Evolutionary conservation across 257 asterid genomes (phyloP).

Genomic region (Mentha longifolia): DNA sequence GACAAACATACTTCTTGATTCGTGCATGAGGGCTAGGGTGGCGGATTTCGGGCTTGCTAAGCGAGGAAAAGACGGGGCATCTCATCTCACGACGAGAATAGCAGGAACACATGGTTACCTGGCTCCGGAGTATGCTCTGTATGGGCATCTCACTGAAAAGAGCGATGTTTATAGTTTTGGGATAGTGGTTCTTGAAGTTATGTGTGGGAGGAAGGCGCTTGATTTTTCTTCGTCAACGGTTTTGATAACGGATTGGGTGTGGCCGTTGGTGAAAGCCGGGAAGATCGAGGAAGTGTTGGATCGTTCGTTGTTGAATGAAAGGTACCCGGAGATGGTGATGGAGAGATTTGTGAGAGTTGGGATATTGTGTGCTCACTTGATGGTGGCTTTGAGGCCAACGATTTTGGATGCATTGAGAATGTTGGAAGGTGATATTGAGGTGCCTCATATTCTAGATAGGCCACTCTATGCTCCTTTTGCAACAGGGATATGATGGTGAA

Average conservation of each 20-base stretch:
- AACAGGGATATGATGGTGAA: too few relatives aligned
- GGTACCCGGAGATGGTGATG: conserved; percentile 39
- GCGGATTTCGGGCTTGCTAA: conserved; percentile 66
- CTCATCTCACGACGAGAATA: conserved; percentile 48
- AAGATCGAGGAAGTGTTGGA: conserved; percentile 51
- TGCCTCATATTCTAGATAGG: conserved; percentile 61
- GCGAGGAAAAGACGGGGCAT: conserved; percentile 42
- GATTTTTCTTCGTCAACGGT: conserved; percentile 40
- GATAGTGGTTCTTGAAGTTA: conserved; percentile 53
- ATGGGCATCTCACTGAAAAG: conserved; percentile 65
- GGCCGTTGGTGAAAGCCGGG: conserved; percentile 53
- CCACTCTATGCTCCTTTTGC: conserved; percentile 48
- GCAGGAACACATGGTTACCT: conserved; percentile 69
- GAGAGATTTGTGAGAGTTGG: conserved; percentile 66
- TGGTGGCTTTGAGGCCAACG: conserved; percentile 74
- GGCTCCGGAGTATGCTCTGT: conserved; percentile 70
- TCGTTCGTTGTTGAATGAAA: conserved; percentile 31
- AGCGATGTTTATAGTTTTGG: conserved; percentile 75
- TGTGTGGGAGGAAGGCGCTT: conserved; percentile 63
- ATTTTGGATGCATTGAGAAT: conserved; percentile 64
- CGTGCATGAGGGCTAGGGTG: conserved; percentile 58
- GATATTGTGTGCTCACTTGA: conserved; percentile 65
- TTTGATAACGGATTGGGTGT: conserved; percentile 71
- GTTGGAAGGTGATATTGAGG: conserved; percentile 73
- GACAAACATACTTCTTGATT: conserved; percentile 62